Percentiles rank a stretch among this genome's conserved stretches.
phyloP scores from a whole-genome alignment of 2,329 filamentous ascomycete genomes.

The Penicillium verrucosum region DNA sequence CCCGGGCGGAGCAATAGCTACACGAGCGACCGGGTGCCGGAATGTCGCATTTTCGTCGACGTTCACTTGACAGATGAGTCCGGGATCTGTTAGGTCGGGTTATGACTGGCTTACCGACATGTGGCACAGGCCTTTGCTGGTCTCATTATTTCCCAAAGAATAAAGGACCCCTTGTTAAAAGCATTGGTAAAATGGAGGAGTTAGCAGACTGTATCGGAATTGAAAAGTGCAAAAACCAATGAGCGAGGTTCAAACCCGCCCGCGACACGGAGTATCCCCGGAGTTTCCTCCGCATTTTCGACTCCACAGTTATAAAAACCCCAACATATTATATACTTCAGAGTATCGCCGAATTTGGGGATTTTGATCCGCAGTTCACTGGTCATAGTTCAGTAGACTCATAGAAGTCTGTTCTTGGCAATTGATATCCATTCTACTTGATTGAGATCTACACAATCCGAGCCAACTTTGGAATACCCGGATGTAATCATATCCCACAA shows the following conservation, averaged over 20 bases:
- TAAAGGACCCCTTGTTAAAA: not conserved
- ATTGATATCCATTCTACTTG: not conserved
- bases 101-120: not conserved
- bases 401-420: not conserved
- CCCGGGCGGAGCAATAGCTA: slow-evolving; percentile 8
- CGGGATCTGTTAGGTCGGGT: not conserved
- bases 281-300: slow-evolving; percentile 2
- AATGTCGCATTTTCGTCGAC: slow-evolving; percentile 14
- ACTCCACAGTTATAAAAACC: not conserved
- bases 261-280: slow-evolving; percentile 3
- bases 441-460: not conserved
- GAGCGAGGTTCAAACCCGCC: not conserved
- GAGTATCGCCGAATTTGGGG: not conserved
- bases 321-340: not conserved
- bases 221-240: not conserved
- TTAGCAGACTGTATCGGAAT: not conserved
- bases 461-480: not conserved
- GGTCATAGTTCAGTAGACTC: not conserved
- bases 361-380: not conserved
- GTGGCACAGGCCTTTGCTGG: slow-evolving; percentile 2
- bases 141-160: not conserved
- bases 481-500: not conserved
- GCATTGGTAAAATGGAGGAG: not conserved
- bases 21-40: slow-evolving; percentile 10
- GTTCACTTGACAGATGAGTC: slow-evolving; percentile 7